These are phyloP conservation scores for Podaxis pistillaris DNA, from an alignment of 768 basidiomycete species.

Conservation along the genomic window DNA sequence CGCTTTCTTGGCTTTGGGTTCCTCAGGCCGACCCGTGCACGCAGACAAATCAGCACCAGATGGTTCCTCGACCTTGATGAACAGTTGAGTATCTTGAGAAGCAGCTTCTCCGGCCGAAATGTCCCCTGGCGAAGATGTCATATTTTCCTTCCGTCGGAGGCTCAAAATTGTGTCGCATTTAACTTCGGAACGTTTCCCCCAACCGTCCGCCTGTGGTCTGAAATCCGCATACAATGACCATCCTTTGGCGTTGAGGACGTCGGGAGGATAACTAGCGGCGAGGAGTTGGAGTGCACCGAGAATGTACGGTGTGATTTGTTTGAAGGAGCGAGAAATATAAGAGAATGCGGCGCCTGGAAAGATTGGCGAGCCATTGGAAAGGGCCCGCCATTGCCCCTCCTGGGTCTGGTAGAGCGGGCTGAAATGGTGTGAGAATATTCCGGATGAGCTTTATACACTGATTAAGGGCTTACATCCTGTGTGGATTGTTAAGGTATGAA, in stretches of 20 bases:
- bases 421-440: conserved; percentile 1
- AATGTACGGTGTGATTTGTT: conserved; percentile 75
- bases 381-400: conserved; percentile 75
- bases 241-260: conserved; percentile 63
- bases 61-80: not conserved
- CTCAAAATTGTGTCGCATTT: conserved; percentile 66
- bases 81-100: not conserved
- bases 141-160: conserved; percentile 24
- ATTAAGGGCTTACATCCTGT: conserved; percentile 22
- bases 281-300: conserved; percentile 76
- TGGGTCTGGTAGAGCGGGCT: conserved; percentile 82
- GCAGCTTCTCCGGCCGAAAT: not conserved
- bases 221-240: conserved; percentile 86
- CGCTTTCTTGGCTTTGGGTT: conserved; percentile 39
- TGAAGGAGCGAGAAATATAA: conserved; percentile 79
- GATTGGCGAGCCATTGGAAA: conserved; percentile 67
- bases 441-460: not conserved
- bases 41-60: conserved; percentile 12
- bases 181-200: conserved; percentile 83
- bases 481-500: not conserved
- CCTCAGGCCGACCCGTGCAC: conserved; percentile 19
- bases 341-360: conserved; percentile 74
- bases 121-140: not conserved
- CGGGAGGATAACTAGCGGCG: conserved; percentile 53
- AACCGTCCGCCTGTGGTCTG: conserved; percentile 75